Conservation (phyloP, 148 eudicot species). For the Selenicereus undatus region DNA sequence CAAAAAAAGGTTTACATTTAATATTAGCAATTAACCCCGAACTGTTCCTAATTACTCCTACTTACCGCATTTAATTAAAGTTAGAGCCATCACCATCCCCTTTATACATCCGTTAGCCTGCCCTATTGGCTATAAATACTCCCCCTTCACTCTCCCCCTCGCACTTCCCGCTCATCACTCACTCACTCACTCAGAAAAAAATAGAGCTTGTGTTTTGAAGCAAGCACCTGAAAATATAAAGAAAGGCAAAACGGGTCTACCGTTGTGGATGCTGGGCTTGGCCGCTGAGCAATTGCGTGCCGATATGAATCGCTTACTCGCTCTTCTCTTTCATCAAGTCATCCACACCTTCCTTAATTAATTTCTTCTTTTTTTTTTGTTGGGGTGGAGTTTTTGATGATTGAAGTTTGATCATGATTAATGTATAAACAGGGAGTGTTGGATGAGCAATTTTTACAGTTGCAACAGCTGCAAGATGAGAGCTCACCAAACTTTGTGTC, state of each 20-base stretch:
- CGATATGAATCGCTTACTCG: slow-evolving; percentile 86
- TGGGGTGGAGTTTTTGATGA: too few relatives aligned
- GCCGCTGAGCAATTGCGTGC: slow-evolving; percentile 65
- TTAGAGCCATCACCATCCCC: not conserved
- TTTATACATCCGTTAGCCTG: not conserved
- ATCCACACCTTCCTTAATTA: not conserved
- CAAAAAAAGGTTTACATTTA: not conserved
- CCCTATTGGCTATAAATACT: not conserved
- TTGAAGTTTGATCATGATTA: not conserved
- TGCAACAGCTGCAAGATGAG: slow-evolving; percentile 86
- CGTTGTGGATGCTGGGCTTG: slow-evolving; percentile 91
- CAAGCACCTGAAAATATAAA: not conserved
- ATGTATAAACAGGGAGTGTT: slow-evolving; percentile 54
- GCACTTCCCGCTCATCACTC: not conserved
- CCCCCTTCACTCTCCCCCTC: not conserved
- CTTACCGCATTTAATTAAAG: not conserved
- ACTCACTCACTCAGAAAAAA: not conserved
- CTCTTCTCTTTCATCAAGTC: slow-evolving; percentile 88
- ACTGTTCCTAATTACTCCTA: not conserved
- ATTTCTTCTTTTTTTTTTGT: not conserved
- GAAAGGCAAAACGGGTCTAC: slow-evolving; percentile 86
- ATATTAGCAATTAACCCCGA: too few relatives aligned
- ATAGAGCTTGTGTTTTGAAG: too few relatives aligned
- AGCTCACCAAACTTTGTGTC: slow-evolving; percentile 79
- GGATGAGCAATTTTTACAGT: slow-evolving; percentile 90